Evolutionary conservation across 371 early-diverging fungal genomes (phyloP).

Genomic region (Zopfochytrium polystomum): DNA sequence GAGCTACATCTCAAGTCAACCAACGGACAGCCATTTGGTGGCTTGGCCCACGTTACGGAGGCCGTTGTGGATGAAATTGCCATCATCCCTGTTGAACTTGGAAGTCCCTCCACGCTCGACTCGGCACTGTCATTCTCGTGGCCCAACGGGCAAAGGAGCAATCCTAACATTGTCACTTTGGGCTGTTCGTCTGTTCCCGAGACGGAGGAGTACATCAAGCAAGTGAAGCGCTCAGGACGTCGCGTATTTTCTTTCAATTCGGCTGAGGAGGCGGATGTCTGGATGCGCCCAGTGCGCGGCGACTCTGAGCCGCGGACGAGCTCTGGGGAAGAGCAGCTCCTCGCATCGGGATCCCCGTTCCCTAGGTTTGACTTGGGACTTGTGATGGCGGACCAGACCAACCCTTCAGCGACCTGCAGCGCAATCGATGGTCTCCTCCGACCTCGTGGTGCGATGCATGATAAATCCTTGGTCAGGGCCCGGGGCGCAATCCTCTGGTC

Average conservation of each 20-base stretch:
- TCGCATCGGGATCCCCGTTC: conserved; percentile 5
- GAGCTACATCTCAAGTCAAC: conserved; percentile 25
- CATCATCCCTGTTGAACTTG: conserved; percentile 4
- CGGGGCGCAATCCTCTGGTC: conserved; percentile 19
- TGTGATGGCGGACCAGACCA: too few species aligned
- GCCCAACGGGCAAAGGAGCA: not conserved
- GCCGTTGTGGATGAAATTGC: conserved; percentile 26
- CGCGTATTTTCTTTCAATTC: not conserved
- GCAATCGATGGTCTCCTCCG: conserved; percentile 13
- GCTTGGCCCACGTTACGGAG: conserved; percentile 20
- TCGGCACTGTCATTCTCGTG: conserved; percentile 3
- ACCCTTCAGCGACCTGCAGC: not conserved
- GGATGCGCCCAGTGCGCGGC: too few species aligned
- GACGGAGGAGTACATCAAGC: not conserved
- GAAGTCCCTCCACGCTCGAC: not conserved
- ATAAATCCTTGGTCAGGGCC: conserved; percentile 13
- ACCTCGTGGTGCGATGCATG: conserved; percentile 12
- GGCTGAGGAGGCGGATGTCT: not conserved
- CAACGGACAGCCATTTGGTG: conserved; percentile 22
- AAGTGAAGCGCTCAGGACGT: not conserved
- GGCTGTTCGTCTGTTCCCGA: not conserved
- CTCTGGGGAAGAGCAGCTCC: not conserved
- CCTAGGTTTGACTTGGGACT: conserved; percentile 19
- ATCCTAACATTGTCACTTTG: not conserved
- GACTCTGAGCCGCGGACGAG: not conserved